These are phyloP conservation scores for Phialophora chinensis DNA, from an alignment of 2,329 filamentous ascomycete genomes.

Conservation along the genomic window DNA sequence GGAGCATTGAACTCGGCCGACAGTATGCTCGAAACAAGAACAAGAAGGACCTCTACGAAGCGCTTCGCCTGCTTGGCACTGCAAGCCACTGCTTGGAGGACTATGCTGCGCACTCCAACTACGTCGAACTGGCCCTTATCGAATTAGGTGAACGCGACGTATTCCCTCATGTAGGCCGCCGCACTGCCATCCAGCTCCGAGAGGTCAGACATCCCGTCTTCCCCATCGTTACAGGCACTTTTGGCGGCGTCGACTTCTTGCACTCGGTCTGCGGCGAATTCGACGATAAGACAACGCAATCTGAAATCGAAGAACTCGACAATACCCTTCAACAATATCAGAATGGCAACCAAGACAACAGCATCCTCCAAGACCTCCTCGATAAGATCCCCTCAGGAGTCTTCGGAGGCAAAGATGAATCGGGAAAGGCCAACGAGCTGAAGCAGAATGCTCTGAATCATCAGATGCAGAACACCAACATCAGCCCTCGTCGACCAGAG, in stretches of 20 bases:
- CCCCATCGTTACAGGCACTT: constrained; percentile 87
- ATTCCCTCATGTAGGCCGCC: constrained; percentile 84
- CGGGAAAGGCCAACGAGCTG: constrained; percentile 77
- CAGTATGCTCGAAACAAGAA: constrained; percentile 69
- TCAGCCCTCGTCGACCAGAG: constrained; percentile 81
- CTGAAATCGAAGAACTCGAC: constrained; percentile 86
- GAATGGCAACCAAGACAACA: constrained; percentile 63
- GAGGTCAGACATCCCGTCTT: constrained; percentile 73
- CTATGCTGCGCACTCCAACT: constrained; percentile 93
- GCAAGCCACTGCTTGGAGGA: constrained; percentile 91
- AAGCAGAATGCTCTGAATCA: constrained; percentile 75
- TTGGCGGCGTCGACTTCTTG: constrained; percentile 92
- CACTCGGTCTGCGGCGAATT: constrained; percentile 82
- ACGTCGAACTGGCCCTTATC: constrained; percentile 83
- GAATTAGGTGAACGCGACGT: constrained; percentile 80
- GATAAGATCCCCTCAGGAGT: constrained; percentile 81
- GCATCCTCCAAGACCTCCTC: constrained; percentile 77
- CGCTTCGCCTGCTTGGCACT: constrained; percentile 83
- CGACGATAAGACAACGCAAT: constrained; percentile 87
- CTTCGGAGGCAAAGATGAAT: constrained; percentile 76
- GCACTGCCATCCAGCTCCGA: constrained; percentile 71
- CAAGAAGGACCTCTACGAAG: constrained; percentile 83
- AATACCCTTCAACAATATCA: constrained; percentile 72
- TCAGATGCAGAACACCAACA: constrained; percentile 74
- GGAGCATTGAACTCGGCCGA: constrained; percentile 80